phyloP scores from a whole-genome alignment of 1,284 basidiomycete genomes.

The Trametes hirsuta region DNA sequence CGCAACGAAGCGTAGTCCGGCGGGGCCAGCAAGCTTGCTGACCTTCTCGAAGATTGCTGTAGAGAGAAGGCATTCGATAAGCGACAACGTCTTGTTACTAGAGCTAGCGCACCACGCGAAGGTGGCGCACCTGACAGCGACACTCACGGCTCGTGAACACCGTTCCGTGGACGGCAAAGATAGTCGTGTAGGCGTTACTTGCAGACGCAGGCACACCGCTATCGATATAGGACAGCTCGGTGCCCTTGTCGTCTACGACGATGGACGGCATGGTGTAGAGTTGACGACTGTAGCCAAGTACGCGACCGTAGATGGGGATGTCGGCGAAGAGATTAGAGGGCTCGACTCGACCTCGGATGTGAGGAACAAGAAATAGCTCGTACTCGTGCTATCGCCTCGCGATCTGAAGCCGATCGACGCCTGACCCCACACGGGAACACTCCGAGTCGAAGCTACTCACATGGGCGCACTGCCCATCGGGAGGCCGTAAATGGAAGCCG shows the following conservation, averaged over 20 bases:
- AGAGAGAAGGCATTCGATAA: not conserved
- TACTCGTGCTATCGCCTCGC: too few species aligned
- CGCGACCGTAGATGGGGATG: too few species aligned
- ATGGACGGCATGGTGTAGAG: conserved; percentile 23
- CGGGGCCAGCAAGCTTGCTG: not conserved
- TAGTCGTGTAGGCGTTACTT: conserved; percentile 10
- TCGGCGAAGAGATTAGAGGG: too few species aligned
- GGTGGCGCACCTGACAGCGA: not conserved
- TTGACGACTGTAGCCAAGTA: too few species aligned
- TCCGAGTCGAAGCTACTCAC: too few species aligned
- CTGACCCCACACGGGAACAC: too few species aligned
- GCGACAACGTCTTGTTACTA: not conserved
- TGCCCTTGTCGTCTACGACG: conserved; percentile 12
- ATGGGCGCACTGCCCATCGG: too few species aligned
- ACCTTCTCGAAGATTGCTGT: not conserved
- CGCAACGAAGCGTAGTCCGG: conserved; percentile 28
- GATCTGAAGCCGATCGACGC: too few species aligned
- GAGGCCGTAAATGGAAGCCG: too few species aligned
- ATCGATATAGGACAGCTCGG: conserved; percentile 18
- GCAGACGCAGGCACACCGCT: conserved; percentile 12
- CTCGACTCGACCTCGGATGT: too few species aligned
- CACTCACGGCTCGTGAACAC: conserved; percentile 15
- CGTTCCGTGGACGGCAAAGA: conserved; percentile 25
- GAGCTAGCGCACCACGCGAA: not conserved
- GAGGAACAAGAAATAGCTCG: too few species aligned